Base-by-base conservation (phyloP, 768 basidiomycete genomes). In the Pulveroboletus frians region DNA sequence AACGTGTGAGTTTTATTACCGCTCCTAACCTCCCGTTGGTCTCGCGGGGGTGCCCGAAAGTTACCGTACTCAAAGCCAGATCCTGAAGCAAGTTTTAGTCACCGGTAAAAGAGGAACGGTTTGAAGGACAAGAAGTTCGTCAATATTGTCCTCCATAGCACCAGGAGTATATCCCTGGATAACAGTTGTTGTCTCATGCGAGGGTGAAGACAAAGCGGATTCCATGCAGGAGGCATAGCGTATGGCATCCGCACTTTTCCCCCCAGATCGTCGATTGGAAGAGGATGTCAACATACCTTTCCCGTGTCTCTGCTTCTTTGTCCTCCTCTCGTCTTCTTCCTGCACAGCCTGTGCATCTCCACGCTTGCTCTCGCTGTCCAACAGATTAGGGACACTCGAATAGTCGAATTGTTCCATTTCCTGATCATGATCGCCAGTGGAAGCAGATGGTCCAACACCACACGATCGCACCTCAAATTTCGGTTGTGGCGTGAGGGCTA, bases 1-100 rank as follows among this genome's bases (percentile, higher is more conserved):
- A 86, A 87, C 17, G 84, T 84, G 69, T 74, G 71, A 34, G 85
- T 83, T 68, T 79, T 78, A 63, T 88, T 87, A 39, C 85, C 85
- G 51, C 78, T 76, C 65, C 77, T 84, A 44, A 84, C 58, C 53
- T 86, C 82, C 52, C 79, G 79, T 49, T 80, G 71, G 29, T 82
- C 82, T 60, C 76, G 79, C 0, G 84, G 85, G 18, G 83, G 79
- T 18, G 78, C 78, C 50, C 77, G 80, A 71, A 87, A 84, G 59
- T 81, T 72, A 18, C 80, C 79, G 50, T 77, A 76, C 46, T 67
- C 60, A 13, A 65, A 49, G 39, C 72, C 76, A 9, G 60, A 42
- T 50, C 71, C 78, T 77, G 50, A 15, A 46, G 54, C 54, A 38
- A 45, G 39, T 32, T 21, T 49, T 44, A 56, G 48, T 51, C 30